Base-by-base conservation (phyloP, 73 alveolate genomes). In the Loxodes magnus region DNA sequence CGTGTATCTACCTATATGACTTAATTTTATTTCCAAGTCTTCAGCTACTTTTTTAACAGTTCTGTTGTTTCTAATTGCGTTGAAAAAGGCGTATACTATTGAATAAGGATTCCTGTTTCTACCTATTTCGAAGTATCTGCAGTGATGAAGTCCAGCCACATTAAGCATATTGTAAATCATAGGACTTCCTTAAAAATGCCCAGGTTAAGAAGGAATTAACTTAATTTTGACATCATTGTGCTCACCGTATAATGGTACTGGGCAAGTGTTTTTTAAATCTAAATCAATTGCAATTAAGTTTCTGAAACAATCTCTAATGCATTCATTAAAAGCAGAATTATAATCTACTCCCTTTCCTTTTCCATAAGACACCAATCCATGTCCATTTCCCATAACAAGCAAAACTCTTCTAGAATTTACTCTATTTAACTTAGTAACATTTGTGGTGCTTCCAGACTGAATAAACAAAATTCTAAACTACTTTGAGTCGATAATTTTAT, bases 131-230 rank as follows among this genome's bases (percentile, higher is more conserved):
- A 33, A 25, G 38, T 58, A 68, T 16, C 84, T 49, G 35, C 79
- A 75, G 30, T 75, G 79, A 50, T 21, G 48, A 24, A 75, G 29
- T 6, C 90, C 90, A 25, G 84, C 76, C 34, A 26, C 22, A 20
- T 51, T 21, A 0, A 75, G 78, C 79, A 75, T 69, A 21, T 75
- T 38, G 57, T 56, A 37, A 7, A 66, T 24, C 29, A 35, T 38
- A 3, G 71, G 74, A 23, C 29, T 31, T n/a, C 90, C 90, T 83
- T 83, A 75, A 53, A 57, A 68, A 29, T 68, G 57, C 2, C 77
- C 77, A 2, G 12, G 31, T 30, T 30, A 23, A 16, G 70, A 27
- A 16, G 88, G 82, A 31, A 20, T 51, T 14, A 75, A 61, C 64
- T 48, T 66, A 3, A 75, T 30, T 26, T 59, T 25, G 24, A 34